phyloP scores from a whole-genome alignment of 2,329 filamentous ascomycete species.

The Thielaviopsis cerberus region DNA sequence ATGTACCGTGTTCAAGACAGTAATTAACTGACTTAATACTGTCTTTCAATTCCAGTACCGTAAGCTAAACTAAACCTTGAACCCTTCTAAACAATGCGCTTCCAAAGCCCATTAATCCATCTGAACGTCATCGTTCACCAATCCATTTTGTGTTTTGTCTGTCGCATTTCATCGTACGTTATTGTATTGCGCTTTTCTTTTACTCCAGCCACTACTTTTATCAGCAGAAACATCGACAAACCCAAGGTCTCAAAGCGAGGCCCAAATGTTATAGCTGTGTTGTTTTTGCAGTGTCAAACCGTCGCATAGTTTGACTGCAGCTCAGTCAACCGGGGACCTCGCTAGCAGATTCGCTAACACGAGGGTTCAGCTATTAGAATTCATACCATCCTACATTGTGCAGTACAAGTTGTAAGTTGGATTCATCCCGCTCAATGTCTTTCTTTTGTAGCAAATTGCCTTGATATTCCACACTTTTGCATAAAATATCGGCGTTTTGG shows the following conservation, averaged over 20 bases:
- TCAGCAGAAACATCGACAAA: not conserved
- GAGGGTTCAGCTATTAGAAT: not conserved
- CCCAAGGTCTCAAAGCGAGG: not conserved
- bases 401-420: too few relatives aligned
- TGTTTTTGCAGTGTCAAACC: not conserved
- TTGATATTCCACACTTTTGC: too few relatives aligned
- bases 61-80: not conserved
- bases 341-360: not conserved
- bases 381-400: not conserved
- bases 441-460: too few relatives aligned
- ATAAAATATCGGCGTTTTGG: too few relatives aligned
- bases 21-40: not conserved
- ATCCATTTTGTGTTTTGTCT: not conserved
- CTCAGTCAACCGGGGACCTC: not conserved
- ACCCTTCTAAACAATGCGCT: not conserved
- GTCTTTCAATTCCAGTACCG: not conserved
- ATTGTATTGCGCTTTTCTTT: not conserved
- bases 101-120: not conserved
- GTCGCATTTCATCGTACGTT: not conserved
- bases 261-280: not conserved
- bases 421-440: too few relatives aligned
- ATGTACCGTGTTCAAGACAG: not conserved
- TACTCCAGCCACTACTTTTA: not conserved
- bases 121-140: not conserved
- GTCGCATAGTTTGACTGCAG: not conserved